Evolutionary conservation across 2,329 filamentous ascomycete species (phyloP).

Genomic region (Penicillium concentricum): DNA sequence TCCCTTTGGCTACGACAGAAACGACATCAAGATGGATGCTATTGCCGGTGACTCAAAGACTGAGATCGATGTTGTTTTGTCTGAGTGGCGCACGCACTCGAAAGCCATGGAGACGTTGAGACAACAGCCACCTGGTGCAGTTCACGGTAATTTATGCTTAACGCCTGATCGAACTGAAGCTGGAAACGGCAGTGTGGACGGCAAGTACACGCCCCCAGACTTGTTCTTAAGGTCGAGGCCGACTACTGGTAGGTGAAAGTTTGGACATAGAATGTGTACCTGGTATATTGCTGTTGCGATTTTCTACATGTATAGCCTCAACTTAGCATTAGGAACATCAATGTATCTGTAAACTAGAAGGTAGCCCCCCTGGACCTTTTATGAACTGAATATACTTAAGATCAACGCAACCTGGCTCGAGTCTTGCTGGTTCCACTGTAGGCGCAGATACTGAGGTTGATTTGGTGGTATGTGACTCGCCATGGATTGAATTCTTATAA

Average conservation of each 20-base stretch:
- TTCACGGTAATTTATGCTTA: slow-evolving; percentile 17
- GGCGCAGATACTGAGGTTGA: not conserved
- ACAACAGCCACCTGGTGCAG: slow-evolving; percentile 11
- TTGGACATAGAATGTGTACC: not conserved
- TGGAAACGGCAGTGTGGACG: slow-evolving; percentile 7
- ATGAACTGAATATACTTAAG: not conserved
- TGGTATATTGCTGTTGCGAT: not conserved
- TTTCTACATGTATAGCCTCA: not conserved
- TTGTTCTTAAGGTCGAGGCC: slow-evolving; percentile 30
- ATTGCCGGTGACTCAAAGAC: slow-evolving; percentile 60
- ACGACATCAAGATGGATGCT: slow-evolving; percentile 68
- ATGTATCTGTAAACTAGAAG: not conserved
- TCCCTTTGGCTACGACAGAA: slow-evolving; percentile 64
- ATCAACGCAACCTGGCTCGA: not conserved
- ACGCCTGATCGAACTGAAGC: slow-evolving; percentile 1
- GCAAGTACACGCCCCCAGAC: slow-evolving; percentile 27
- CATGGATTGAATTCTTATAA: not conserved
- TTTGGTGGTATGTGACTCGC: not conserved
- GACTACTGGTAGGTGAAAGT: slow-evolving; percentile 4
- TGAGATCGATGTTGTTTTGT: slow-evolving; percentile 58
- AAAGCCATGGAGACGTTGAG: slow-evolving; percentile 18
- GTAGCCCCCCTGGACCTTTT: not conserved
- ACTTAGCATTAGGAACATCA: not conserved
- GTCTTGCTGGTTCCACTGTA: not conserved
- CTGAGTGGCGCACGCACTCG: slow-evolving; percentile 53